Evolutionary conservation across 352 stramenopile genomes (phyloP), one percentile per base, ranked within the genome.

Genomic region (Phytophthora crassamura): DNA sequence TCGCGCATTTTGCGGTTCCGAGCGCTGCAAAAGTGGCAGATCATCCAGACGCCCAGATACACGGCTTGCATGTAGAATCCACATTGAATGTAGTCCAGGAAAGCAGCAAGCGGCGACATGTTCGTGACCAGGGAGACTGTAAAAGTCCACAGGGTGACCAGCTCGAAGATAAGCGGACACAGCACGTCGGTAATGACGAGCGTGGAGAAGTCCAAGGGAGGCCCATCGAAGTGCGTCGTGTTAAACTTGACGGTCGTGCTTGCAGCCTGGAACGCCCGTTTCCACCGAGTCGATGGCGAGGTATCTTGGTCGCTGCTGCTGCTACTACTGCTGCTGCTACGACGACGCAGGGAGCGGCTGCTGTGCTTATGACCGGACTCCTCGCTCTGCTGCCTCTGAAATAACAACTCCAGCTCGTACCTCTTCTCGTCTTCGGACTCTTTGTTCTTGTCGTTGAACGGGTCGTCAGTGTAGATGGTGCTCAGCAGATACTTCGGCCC

Each of bases 1-100:
- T 94, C 82, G 46, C 88, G 87, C 88, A 96, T 96, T 46, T 92
- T 91, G 36, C 78, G 80, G 67, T 94, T 94, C 18, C 88, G 81
- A 43, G 81, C 69, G 69, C 88, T 96, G 62, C 84, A 94, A 64
- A 92, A 96, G 69, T 96, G 88, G 62, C 84, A 93, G 12, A 88
- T 69, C 70, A 93, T 88, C 88, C 88, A 96, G 9, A 93, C 39
- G 7, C 71, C 67, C 40, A 96, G 69, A 70, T 94, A 94, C 10
- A 77, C 75, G 7, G 67, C 74, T 41, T 91, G 68, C 61, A 77
- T 84, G 70, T 93, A 96, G 59, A 94, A 94, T 16, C 88, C 88
- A 32, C 80, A 73, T 18, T 89, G 83, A 42, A 94, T 87, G 54
- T 96, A 96, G 52, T 85, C 78, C n/a, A 94, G 57, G 69, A 96